Conservation (phyloP, 768 basidiomycete species). For the Tulasnella sp. region DNA sequence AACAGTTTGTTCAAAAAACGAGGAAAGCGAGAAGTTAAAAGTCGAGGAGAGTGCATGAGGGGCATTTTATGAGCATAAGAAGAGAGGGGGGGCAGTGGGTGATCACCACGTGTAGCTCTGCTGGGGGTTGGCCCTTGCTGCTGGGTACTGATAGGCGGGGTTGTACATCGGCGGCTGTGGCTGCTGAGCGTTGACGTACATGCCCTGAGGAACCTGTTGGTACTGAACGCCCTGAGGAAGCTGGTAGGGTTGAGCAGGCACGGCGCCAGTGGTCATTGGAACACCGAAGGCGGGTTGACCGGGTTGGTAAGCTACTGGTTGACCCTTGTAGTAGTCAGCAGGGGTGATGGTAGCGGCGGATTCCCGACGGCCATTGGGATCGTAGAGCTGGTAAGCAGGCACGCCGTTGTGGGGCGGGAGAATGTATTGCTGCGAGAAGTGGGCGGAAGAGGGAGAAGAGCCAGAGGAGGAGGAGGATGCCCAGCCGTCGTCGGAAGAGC, state of each 20-base stretch:
- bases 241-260: background rate
- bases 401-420: background rate
- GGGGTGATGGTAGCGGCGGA: slow-evolving; percentile 18
- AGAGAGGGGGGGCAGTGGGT: background rate
- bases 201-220: slow-evolving; percentile 4
- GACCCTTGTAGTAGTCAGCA: slow-evolving; percentile 13
- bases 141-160: slow-evolving; percentile 2
- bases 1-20: background rate
- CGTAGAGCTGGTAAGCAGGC: slow-evolving; percentile 8
- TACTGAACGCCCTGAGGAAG: background rate
- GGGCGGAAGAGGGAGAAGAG: slow-evolving; percentile 10
- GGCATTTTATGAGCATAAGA: background rate
- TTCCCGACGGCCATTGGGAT: slow-evolving; percentile 13
- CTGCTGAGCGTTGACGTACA: slow-evolving; percentile 1
- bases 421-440: slow-evolving; percentile 17
- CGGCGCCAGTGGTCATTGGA: slow-evolving; percentile 5
- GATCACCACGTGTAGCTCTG: slow-evolving; percentile 5
- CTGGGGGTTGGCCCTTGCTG: background rate
- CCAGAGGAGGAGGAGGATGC: background rate
- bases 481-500: slow-evolving; percentile 14
- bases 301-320: background rate
- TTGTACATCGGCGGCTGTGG: background rate
- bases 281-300: background rate
- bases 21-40: background rate
- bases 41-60: background rate